These are phyloP conservation scores for Piper betle DNA, from an alignment of 164 flowering plant genomes.

Conservation along the genomic window DNA sequence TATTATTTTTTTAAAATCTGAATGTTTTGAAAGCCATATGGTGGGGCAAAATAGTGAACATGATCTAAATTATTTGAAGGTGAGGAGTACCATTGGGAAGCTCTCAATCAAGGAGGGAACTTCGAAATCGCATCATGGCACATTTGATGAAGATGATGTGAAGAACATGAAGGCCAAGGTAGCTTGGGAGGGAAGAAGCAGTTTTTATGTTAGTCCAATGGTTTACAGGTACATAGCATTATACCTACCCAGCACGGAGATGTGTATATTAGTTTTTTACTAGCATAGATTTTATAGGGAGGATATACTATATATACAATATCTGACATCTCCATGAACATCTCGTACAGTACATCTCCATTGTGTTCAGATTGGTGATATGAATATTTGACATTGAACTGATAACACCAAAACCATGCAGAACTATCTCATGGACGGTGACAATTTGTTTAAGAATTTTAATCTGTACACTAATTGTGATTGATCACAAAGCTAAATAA, in stretches of 20 bases:
- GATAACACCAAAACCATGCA: too few relatives aligned
- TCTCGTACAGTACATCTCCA: too few relatives aligned
- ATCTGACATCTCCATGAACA: too few relatives aligned
- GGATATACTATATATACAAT: too few relatives aligned
- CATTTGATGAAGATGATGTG: slow-evolving; percentile 30
- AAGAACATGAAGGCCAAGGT: slow-evolving; percentile 30
- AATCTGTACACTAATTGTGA: too few relatives aligned
- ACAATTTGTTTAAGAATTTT: too few relatives aligned
- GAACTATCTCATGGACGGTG: not conserved
- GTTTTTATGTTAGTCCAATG: slow-evolving; percentile 32
- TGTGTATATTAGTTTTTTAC: too few relatives aligned
- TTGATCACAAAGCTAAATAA: too few relatives aligned
- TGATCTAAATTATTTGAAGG: slow-evolving; percentile 14
- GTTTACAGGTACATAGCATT: slow-evolving; percentile 21
- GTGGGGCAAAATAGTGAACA: not conserved
- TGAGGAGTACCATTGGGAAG: slow-evolving; percentile 38
- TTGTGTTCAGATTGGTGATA: too few relatives aligned
- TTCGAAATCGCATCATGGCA: slow-evolving; percentile 46
- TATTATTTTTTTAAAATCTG: not conserved
- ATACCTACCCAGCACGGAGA: too few relatives aligned
- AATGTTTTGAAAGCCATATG: not conserved
- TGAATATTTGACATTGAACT: too few relatives aligned
- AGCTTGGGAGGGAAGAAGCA: slow-evolving; percentile 35
- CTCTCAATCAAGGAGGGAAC: slow-evolving; percentile 41
- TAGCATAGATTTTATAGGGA: too few relatives aligned